These are phyloP conservation scores for Tripterygium wilfordii DNA, from an alignment of 177 flowering plant genomes.

Conservation along the genomic window DNA sequence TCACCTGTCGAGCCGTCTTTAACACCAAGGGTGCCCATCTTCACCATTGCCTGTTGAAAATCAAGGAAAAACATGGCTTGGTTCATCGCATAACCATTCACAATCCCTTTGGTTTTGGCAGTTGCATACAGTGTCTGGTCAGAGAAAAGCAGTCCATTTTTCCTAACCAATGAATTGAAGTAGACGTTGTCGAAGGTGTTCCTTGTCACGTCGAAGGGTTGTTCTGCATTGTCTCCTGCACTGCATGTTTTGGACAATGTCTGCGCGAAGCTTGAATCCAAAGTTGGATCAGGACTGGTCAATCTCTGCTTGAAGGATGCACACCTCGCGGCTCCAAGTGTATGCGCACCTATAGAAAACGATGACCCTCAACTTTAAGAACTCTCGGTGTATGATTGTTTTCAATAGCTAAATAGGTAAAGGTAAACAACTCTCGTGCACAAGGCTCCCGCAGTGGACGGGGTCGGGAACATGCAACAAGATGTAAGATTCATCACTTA, in stretches of 20 bases:
- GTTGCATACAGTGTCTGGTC: conserved; percentile 56
- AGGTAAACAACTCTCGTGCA: no score
- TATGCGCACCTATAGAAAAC: conserved; percentile 69
- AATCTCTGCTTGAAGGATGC: conserved; percentile 76
- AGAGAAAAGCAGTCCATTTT: conserved; percentile 61
- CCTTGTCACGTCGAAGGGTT: conserved; percentile 52
- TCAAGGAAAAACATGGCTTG: conserved; percentile 74
- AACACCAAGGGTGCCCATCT: conserved; percentile 77
- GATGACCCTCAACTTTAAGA: no score
- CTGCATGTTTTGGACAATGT: conserved; percentile 50
- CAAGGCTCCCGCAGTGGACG: no score
- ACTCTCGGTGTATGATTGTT: no score
- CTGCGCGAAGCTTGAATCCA: conserved; percentile 44
- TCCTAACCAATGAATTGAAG: conserved; percentile 35
- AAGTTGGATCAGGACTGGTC: conserved; percentile 38
- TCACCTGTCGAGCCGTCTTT: conserved; percentile 67
- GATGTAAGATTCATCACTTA: no score
- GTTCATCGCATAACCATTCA: conserved; percentile 61
- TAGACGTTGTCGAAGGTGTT: conserved; percentile 65
- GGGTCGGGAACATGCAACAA: no score
- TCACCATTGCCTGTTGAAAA: conserved; percentile 71
- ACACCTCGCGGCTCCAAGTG: conserved; percentile 84
- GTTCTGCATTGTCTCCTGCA: conserved; percentile 63
- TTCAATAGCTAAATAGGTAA: no score
- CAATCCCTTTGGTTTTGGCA: conserved; percentile 44